These are phyloP conservation scores for Oidiodendron maius DNA, from an alignment of 495 filamentous ascomycete genomes.

Conservation along the genomic window DNA sequence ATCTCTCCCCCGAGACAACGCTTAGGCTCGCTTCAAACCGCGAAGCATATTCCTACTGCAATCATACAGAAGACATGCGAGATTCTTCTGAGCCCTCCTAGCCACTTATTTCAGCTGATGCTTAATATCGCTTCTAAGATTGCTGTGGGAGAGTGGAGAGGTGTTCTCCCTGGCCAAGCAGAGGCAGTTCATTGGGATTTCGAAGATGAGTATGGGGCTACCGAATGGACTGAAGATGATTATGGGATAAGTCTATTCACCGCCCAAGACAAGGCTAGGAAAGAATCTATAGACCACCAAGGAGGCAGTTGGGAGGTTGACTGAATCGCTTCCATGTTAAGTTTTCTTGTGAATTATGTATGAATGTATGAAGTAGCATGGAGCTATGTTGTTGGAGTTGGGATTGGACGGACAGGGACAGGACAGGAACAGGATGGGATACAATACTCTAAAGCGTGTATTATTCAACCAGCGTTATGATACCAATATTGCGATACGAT, in stretches of 20 bases:
- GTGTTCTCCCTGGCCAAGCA: conserved; percentile 38
- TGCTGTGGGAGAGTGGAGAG: conserved; percentile 54
- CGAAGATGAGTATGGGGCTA: conserved; percentile 20
- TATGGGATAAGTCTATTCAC: conserved; percentile 21
- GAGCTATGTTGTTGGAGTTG: too few relatives aligned
- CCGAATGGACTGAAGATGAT: conserved; percentile 24
- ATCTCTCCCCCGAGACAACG: conserved; percentile 42
- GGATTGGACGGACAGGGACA: too few relatives aligned
- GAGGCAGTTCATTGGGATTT: conserved; percentile 35
- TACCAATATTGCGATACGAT: too few relatives aligned
- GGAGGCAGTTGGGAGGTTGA: conserved; percentile 21
- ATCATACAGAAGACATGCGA: conserved; percentile 72
- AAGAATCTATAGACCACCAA: conserved; percentile 4
- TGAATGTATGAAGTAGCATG: too few relatives aligned
- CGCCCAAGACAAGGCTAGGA: background rate
- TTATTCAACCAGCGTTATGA: too few relatives aligned
- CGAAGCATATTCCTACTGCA: conserved; percentile 54
- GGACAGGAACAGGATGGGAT: too few relatives aligned
- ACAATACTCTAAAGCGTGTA: too few relatives aligned
- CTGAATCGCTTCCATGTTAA: too few relatives aligned
- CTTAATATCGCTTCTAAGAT: conserved; percentile 74
- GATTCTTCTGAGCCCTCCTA: conserved; percentile 68
- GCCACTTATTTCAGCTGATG: conserved; percentile 69
- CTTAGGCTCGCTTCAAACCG: conserved; percentile 27
- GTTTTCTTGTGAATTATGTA: too few relatives aligned